These are phyloP conservation scores for Boletus rex-veris DNA, from an alignment of 768 basidiomycete species.

Conservation along the genomic window DNA sequence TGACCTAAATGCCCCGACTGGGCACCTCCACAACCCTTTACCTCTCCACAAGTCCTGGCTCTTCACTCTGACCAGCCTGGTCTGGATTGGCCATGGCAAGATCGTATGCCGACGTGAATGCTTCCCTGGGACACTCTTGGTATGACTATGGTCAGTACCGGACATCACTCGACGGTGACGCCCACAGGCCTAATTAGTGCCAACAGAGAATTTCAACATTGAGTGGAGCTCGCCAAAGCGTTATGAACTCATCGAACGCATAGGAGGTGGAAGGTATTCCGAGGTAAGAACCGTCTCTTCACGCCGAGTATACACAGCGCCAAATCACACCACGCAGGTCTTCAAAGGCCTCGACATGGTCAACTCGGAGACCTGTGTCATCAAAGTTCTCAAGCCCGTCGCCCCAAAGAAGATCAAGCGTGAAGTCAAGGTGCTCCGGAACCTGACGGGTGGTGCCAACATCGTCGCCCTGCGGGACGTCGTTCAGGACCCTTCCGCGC, in stretches of 20 bases:
- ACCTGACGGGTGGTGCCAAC: constrained; percentile 69
- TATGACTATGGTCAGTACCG: constrained; percentile 54
- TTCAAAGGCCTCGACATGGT: constrained; percentile 59
- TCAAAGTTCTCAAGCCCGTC: constrained; percentile 75
- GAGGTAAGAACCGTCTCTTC: constrained; percentile 38
- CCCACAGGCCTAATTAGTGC: background rate
- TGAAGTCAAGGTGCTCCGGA: constrained; percentile 71
- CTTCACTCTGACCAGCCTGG: constrained; percentile 13
- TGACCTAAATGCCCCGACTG: constrained; percentile 25
- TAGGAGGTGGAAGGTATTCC: constrained; percentile 65
- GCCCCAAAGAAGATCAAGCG: constrained; percentile 65
- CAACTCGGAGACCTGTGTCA: constrained; percentile 51
- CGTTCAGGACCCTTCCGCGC: constrained; percentile 59
- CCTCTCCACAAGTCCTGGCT: constrained; percentile 15
- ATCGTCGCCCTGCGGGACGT: constrained; percentile 64
- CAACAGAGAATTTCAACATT: constrained; percentile 51
- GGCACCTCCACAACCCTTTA: constrained; percentile 15
- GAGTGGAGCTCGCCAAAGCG: constrained; percentile 66
- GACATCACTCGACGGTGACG: background rate
- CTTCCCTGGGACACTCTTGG: constrained; percentile 54
- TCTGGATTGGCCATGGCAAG: constrained; percentile 38
- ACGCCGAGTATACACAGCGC: background rate
- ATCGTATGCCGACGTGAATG: constrained; percentile 57
- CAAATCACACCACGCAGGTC: constrained; percentile 34
- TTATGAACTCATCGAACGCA: constrained; percentile 61